Evolutionary conservation across 441 rosid species (phyloP), one percentile per base, ranked within the genome.

Genomic region (Erodium moschatum): DNA sequence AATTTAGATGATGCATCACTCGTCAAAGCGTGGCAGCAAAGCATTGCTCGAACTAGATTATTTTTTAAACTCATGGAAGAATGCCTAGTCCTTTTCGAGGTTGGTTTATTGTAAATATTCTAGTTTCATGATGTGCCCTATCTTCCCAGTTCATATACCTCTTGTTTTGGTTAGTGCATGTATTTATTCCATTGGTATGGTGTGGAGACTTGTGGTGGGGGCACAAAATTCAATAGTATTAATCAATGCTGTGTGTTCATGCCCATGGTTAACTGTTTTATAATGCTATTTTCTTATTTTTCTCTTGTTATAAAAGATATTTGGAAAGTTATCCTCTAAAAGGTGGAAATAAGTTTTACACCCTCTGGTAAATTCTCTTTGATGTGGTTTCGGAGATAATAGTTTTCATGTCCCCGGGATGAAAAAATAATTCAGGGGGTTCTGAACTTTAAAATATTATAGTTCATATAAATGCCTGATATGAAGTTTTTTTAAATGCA

Each of bases 41-140:
- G 97, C 84, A 85, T 92, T 52, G 99, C 97, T 74, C 96, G 99
- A 62, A 95, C 98, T 27, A 84, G 98, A 87, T 80, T 92, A 67
- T 95, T 90, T 83, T 95, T 95, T 85, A 95, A 92, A 77, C 97
- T 92, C 70, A 74, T 90, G 96, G 99, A 95, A 84, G 99, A 95
- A 86, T 85, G 95, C 81, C 89, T 90, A 68, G 81, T 84, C 73
- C 98, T 89, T 69, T 95, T 95, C 79, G 98, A 95, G 99, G 99
- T 95, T 77, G 67, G 69, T 72, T 79, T 62, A 38, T 67, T 68
- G 70, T 68, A 68, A 70, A 72, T 69, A 5, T 35, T 54, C 27
- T 69, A 62, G 33, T 27, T 20, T 56, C n/a, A 67, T 67, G 38
- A 69, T 60, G 69, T 66, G 16, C 66, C 29, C 38, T 68, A 4